Base-by-base conservation (phyloP, 164 flowering plant genomes). In the Piper betle region DNA sequence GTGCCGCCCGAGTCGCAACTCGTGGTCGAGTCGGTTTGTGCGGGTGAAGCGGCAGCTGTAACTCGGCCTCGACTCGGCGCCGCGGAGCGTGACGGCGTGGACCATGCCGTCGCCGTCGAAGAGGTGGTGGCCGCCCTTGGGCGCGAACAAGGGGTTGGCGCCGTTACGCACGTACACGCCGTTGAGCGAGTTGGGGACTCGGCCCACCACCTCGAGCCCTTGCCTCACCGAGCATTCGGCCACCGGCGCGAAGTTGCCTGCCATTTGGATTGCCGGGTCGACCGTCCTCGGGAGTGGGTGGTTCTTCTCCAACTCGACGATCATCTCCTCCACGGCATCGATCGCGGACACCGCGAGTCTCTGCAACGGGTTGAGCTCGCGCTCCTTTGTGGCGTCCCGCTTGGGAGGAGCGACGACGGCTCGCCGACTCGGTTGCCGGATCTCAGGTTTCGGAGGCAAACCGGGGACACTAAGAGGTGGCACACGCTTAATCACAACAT, bases 81-180 rank as follows among this genome's bases (percentile, higher is more conserved):
- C 33, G 10, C 57, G 42, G 17, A 81, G 53, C 0, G 52, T 68
- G 11, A 80, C 80, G 8, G 84, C 80, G 25, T 80, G 84, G 3
- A 80, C 61, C 84, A 80, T 78, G 6, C 84, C 80, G 58, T 80
- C 84, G 3, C 82, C 84, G 60, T 80, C 84, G 37, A 80, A 80
- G 43, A 78, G 62, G 62, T 80, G 84, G 66, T 80, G 82, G 0
- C 80, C 79, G 0, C 71, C 74, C 3, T 64, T 5, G 13, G 84
- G 84, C 3, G 50, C 19, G 41, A 60, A 54, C 71, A 67, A 42
- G 20, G 84, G 84, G 59, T 80, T 80, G 0, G 80, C 81, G 2
- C 84, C 84, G 68, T 80, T 80, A 9, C 84, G 72, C 6, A 78
- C 39, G 57, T 80, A 80, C 9, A 80, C 76, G 1, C 84, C 84